phyloP scores from a whole-genome alignment of 1,284 basidiomycete species.

The Kwoniella shivajii region DNA sequence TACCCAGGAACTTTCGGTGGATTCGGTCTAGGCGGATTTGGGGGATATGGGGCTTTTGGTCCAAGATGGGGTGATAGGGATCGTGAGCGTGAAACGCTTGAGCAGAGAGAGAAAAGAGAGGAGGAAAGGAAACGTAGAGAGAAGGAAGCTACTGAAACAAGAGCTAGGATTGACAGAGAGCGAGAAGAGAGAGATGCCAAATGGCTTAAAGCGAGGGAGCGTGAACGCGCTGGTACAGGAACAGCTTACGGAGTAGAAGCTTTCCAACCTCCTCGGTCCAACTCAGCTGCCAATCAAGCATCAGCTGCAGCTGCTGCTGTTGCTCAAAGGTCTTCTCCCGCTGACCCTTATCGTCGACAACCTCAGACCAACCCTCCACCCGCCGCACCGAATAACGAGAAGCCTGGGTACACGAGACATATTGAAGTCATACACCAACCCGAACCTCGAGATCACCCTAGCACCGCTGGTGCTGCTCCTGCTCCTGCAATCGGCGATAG shows the following conservation, averaged over 20 bases:
- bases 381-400: constrained; percentile 6
- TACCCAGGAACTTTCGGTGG: constrained; percentile 18
- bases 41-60: constrained; percentile 21
- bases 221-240: constrained; percentile 1
- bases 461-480: constrained; percentile 3
- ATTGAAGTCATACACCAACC: constrained; percentile 44
- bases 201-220: constrained; percentile 13
- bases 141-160: constrained; percentile 8
- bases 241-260: constrained; percentile 6
- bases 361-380: too few species aligned
- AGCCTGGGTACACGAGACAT: constrained; percentile 30
- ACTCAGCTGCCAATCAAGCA: not conserved
- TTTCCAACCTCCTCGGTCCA: constrained; percentile 6
- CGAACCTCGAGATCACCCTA: constrained; percentile 13
- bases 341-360: constrained; percentile 1
- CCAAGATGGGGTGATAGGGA: constrained; percentile 22
- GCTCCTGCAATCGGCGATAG: constrained; percentile 3
- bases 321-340: too few species aligned
- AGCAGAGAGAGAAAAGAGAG: constrained; percentile 6
- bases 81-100: constrained; percentile 14
- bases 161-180: constrained; percentile 13
- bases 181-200: constrained; percentile 17
- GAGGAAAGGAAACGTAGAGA: constrained; percentile 11
- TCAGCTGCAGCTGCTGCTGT: too few species aligned
- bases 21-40: constrained; percentile 20